Conservation (phyloP, 2,329 filamentous ascomycete genomes). For the Penicillium sp. region DNA sequence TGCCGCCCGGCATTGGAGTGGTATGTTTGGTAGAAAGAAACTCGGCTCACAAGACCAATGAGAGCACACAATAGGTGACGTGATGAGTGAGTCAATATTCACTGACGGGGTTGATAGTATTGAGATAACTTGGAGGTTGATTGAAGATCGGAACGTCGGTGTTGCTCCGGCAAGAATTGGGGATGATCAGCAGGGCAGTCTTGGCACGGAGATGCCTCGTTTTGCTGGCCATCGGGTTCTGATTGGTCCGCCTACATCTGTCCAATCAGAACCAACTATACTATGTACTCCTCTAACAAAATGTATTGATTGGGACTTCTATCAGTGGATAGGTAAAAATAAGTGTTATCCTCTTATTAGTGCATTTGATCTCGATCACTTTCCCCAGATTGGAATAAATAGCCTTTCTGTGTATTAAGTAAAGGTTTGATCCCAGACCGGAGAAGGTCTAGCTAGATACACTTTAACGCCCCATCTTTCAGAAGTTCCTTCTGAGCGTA, state of each 20-base stretch:
- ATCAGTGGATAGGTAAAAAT: background rate
- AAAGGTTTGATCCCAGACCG: too few species aligned
- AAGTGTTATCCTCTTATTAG: background rate
- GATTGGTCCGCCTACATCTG: background rate
- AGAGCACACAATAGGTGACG: background rate
- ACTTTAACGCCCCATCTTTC: too few species aligned
- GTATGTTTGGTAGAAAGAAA: background rate
- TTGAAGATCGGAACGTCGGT: constrained; percentile 26
- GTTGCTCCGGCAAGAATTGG: constrained; percentile 31
- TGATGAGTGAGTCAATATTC: background rate
- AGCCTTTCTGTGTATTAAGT: too few species aligned
- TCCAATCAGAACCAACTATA: background rate
- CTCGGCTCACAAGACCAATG: background rate
- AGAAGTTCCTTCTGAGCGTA: too few species aligned
- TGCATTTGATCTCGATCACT: background rate
- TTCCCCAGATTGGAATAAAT: background rate
- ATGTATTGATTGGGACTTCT: background rate
- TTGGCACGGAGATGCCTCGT: constrained; percentile 34
- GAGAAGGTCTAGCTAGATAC: too few species aligned
- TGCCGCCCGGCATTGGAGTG: constrained; percentile 31
- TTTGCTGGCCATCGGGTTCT: background rate
- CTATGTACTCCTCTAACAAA: background rate
- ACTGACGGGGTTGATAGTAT: constrained; percentile 8
- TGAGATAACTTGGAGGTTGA: constrained; percentile 30
- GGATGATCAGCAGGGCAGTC: constrained; percentile 26